Evolutionary conservation across 352 stramenopile genomes (phyloP), one percentile per base, ranked within the genome.

Genomic region (Halophytophthora polymorphica): DNA sequence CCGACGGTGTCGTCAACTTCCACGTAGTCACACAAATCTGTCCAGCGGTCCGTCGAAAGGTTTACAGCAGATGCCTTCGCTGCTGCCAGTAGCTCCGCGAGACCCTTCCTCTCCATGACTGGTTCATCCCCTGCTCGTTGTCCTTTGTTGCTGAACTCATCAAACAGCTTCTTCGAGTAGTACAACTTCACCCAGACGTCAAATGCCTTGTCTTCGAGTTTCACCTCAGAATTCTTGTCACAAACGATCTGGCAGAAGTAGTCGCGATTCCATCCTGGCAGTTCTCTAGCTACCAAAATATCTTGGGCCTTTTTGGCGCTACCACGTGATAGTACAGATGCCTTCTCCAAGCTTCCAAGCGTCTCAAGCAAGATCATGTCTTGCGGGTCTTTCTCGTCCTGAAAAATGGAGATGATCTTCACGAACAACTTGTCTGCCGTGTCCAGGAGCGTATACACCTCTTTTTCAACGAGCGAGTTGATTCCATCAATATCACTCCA

Each of bases 121-220:
- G 8, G 25, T 31, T 31, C 4, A 31, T 31, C 25, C 4, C 25
- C 25, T 8, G 25, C 25, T 31, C 25, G 25, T 31, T 8, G 4
- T n/a, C 64, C 50, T 29, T 69, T 72, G 17, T 41, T 41, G 18
- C 56, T 80, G 35, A 77, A 83, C 6, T 61, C 45, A 1, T 58
- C 45, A 46, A 83, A 86, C 0, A 86, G 67, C 17, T 75, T 63
- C 44, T 75, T 77, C 0, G 71, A 54, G 47, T 82, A 86, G 45
- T 68, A 71, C 6, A 86, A 41, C 33, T 77, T 76, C 50, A 75
- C 58, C 74, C 71, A 82, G 15, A 77, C 25, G 10, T 46, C 62
- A 45, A 68, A 63, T 0, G 66, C 64, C 33, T 78, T 66, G 29
- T 77, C 71, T 34, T 69, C 54, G 33, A 77, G 74, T 14, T 44